Conservation (phyloP, 2,329 filamentous ascomycete species). For the Calycina marina region DNA sequence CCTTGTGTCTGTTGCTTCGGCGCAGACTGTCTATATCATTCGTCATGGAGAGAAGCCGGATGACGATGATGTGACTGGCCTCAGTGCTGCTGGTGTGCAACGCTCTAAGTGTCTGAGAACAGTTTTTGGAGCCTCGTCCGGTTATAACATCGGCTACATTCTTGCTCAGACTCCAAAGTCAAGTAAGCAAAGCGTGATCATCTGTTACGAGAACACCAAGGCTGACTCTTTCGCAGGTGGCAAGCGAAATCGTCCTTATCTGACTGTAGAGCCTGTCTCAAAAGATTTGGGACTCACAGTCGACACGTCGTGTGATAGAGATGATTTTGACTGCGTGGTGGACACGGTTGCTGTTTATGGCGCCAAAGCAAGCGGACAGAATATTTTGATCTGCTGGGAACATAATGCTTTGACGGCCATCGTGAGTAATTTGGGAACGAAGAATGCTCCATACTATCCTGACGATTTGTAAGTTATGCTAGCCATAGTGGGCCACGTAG, state of each 20-base stretch:
- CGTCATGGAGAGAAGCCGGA: slow-evolving; percentile 51
- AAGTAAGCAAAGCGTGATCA: too few species aligned
- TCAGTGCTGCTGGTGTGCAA: slow-evolving; percentile 35
- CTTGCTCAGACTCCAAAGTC: slow-evolving; percentile 39
- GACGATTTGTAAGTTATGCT: slow-evolving; percentile 26
- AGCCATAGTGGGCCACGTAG: background rate
- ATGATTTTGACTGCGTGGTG: slow-evolving; percentile 38
- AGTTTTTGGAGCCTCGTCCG: slow-evolving; percentile 37
- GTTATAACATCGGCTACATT: slow-evolving; percentile 42
- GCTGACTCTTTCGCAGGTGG: slow-evolving; percentile 28
- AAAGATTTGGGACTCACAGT: slow-evolving; percentile 38
- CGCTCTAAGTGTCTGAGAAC: slow-evolving; percentile 43
- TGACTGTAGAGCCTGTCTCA: slow-evolving; percentile 42
- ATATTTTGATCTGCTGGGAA: slow-evolving; percentile 48
- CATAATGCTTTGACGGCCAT: slow-evolving; percentile 38
- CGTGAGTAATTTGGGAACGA: slow-evolving; percentile 34
- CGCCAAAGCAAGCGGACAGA: slow-evolving; percentile 28
- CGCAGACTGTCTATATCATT: slow-evolving; percentile 42
- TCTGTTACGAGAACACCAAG: too few species aligned
- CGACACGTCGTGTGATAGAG: slow-evolving; percentile 39
- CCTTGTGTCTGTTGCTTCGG: slow-evolving; percentile 2
- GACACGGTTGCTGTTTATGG: slow-evolving; percentile 32
- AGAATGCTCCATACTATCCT: slow-evolving; percentile 34
- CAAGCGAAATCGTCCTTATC: slow-evolving; percentile 34
- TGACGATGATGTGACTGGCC: slow-evolving; percentile 29